Percentiles rank a stretch among this genome's conserved stretches.
Evolutionary conservation across 371 early-diverging fungal genomes (phyloP).

Genomic region (Cladochytrium tenue): DNA sequence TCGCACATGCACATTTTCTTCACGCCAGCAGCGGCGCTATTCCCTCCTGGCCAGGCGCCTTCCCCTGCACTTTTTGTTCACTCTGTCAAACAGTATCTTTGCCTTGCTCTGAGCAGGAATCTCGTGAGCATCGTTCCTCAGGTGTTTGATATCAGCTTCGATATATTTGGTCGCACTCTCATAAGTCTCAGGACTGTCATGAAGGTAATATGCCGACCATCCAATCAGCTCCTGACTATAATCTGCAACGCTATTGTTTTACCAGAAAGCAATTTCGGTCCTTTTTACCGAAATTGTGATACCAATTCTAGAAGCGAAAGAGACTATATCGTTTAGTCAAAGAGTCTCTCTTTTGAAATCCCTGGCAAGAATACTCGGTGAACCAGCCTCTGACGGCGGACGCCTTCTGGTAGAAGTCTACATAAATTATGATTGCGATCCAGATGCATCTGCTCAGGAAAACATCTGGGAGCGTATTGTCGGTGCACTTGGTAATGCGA

Average conservation of each 20-base stretch:
- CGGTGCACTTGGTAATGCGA: slow-evolving; percentile 64
- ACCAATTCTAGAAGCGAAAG: slow-evolving; percentile 61
- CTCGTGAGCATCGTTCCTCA: slow-evolving; percentile 74
- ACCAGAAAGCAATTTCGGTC: slow-evolving; percentile 70
- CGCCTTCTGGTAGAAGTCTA: slow-evolving; percentile 87
- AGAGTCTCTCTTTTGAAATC: slow-evolving; percentile 37
- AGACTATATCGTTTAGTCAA: slow-evolving; percentile 44
- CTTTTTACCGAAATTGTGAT: slow-evolving; percentile 76
- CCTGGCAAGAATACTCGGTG: slow-evolving; percentile 57
- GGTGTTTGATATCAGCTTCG: slow-evolving; percentile 80
- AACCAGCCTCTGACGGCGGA: slow-evolving; percentile 69
- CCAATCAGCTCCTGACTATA: too few species aligned
- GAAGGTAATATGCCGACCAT: slow-evolving; percentile 48
- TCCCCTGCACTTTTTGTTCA: slow-evolving; percentile 57
- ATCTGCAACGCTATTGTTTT: too few species aligned
- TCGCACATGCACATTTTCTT: slow-evolving; percentile 44
- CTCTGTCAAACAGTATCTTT: slow-evolving; percentile 81
- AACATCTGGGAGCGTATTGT: slow-evolving; percentile 80
- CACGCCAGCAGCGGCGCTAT: slow-evolving; percentile 32
- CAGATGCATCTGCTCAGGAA: slow-evolving; percentile 63
- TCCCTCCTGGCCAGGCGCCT: slow-evolving; percentile 24
- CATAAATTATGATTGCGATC: slow-evolving; percentile 94
- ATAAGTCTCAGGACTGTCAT: slow-evolving; percentile 68
- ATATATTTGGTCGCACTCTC: slow-evolving; percentile 77
- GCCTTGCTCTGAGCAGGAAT: slow-evolving; percentile 77